Evolutionary conservation across 805 yeast species (phyloP).

Genomic region (Zygosaccharomyces lentus): DNA sequence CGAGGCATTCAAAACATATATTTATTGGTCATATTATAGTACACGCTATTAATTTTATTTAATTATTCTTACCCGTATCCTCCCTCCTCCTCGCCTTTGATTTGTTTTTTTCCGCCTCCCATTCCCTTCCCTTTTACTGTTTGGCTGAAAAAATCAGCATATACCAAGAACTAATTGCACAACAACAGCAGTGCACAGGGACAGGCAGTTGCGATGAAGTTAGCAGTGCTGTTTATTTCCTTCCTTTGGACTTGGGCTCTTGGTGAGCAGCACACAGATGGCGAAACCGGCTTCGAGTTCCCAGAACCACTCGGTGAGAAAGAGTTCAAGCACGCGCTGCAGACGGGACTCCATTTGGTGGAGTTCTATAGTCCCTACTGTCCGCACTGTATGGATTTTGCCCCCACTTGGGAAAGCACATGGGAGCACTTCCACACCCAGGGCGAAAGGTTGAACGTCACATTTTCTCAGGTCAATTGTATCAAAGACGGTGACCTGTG

Average conservation of each 20-base stretch:
- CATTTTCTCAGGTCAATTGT: constrained; percentile 80
- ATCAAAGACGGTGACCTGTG: constrained; percentile 84
- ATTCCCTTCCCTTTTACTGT: neutral
- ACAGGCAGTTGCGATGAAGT: neutral
- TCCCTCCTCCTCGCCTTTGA: neutral
- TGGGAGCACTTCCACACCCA: constrained; percentile 47
- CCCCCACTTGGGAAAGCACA: constrained; percentile 78
- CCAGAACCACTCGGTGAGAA: constrained; percentile 51
- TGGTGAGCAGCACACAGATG: neutral
- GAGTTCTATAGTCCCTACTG: constrained; percentile 93
- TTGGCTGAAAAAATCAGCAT: too few species aligned
- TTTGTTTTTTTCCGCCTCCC: neutral
- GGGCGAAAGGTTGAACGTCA: constrained; percentile 40
- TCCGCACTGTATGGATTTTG: constrained; percentile 69
- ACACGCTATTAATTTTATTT: neutral
- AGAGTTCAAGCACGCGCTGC: constrained; percentile 48
- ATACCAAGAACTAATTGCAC: too few species aligned
- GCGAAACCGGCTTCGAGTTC: constrained; percentile 14
- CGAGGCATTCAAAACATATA: neutral
- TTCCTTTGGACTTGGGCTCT: neutral
- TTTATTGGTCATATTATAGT: neutral
- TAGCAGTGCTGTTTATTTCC: neutral
- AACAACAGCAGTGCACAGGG: neutral
- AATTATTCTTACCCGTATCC: neutral
- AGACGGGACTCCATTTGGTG: constrained; percentile 61